A percentile compares a stretch with the other conserved stretches of the same genome.
These are phyloP conservation scores for Aspergillus avenaceus DNA, from an alignment of 495 filamentous ascomycete species.

Conservation along the genomic window DNA sequence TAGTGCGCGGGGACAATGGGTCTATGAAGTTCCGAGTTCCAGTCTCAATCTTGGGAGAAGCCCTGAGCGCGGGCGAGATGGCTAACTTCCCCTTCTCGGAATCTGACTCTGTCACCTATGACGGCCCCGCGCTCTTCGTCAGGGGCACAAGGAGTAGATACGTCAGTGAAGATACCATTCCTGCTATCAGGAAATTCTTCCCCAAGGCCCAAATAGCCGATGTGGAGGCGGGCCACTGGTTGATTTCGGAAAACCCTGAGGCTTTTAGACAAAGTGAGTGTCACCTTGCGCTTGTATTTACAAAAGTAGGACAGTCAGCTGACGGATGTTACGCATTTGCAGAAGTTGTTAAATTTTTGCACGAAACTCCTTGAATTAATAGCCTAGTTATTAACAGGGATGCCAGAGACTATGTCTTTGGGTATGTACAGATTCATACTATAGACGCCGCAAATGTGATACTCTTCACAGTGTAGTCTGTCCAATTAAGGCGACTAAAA, in stretches of 20 bases:
- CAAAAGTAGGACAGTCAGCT: constrained; percentile 4
- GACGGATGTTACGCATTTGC: constrained; percentile 6
- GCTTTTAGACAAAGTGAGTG: constrained; percentile 73
- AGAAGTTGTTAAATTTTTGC: constrained; percentile 42
- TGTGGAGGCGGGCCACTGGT: constrained; percentile 89
- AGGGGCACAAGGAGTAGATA: constrained; percentile 81
- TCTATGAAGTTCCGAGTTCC: constrained; percentile 58
- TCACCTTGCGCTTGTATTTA: neutral
- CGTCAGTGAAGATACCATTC: constrained; percentile 82
- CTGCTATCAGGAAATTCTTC: constrained; percentile 85
- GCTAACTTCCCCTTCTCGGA: constrained; percentile 77
- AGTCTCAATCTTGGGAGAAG: constrained; percentile 49
- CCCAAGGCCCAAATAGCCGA: constrained; percentile 75
- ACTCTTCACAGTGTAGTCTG: neutral
- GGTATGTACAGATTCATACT: constrained; percentile 1
- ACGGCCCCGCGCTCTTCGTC: constrained; percentile 77
- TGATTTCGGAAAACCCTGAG: constrained; percentile 89
- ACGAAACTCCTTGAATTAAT: constrained; percentile 11
- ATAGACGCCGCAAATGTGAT: neutral
- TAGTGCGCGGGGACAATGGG: constrained; percentile 49
- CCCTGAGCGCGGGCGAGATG: constrained; percentile 62
- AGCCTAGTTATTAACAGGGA: neutral
- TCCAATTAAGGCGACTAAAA: neutral
- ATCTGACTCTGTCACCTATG: constrained; percentile 50
- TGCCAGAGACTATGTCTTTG: neutral